Evolutionary conservation across 495 filamentous ascomycete genomes (phyloP).

Genomic region (Penicillium cinerascens): DNA sequence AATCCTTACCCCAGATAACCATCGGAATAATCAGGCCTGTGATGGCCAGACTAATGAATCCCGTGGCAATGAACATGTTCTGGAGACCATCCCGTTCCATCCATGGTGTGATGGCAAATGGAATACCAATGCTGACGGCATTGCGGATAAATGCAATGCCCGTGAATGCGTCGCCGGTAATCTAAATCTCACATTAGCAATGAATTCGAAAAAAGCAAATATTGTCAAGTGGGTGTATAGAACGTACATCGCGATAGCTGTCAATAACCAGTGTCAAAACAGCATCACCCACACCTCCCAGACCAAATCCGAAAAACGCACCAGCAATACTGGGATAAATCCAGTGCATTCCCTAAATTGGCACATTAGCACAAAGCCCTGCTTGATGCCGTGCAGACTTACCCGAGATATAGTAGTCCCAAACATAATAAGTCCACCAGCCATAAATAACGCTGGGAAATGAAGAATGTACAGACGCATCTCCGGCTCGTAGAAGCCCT

Average conservation of each 20-base stretch:
- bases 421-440: slow-evolving; percentile 37
- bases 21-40: slow-evolving; percentile 21
- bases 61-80: slow-evolving; percentile 34
- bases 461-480: slow-evolving; percentile 40
- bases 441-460: slow-evolving; percentile 26
- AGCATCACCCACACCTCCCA: slow-evolving; percentile 33
- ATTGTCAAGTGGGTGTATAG: not conserved
- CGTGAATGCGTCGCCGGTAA: slow-evolving; percentile 36
- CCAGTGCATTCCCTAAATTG: slow-evolving; percentile 36
- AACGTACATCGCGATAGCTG: slow-evolving; percentile 31
- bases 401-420: slow-evolving; percentile 28
- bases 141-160: slow-evolving; percentile 35
- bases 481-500: slow-evolving; percentile 43
- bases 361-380: not conserved
- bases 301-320: slow-evolving; percentile 34
- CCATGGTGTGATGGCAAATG: slow-evolving; percentile 35
- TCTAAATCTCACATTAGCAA: slow-evolving; percentile 10
- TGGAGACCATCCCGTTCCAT: slow-evolving; percentile 23
- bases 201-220: not conserved
- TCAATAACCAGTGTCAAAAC: slow-evolving; percentile 36
- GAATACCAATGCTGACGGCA: slow-evolving; percentile 30
- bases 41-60: slow-evolving; percentile 29
- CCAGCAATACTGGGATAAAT: slow-evolving; percentile 30
- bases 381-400: not conserved
- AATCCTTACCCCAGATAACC: slow-evolving; percentile 28